phyloP scores from a whole-genome alignment of 441 rosid genomes.

The Omphalea diandra region DNA sequence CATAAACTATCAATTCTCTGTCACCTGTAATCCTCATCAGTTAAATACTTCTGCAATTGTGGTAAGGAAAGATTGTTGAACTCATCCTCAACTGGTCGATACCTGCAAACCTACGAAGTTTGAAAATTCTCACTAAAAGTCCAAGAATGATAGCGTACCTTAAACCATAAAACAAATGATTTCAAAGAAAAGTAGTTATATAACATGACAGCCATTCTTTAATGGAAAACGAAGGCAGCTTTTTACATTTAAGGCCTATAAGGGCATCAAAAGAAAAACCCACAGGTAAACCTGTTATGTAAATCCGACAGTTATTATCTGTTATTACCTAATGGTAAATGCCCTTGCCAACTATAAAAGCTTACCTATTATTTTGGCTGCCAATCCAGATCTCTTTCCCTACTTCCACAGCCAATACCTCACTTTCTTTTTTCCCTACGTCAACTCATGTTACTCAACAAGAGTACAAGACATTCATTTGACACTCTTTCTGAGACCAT shows the following conservation, averaged over 20 bases:
- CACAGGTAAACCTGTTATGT: too few species aligned
- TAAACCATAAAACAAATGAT: background rate
- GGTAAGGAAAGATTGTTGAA: slow-evolving; percentile 59
- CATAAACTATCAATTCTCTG: slow-evolving; percentile 10
- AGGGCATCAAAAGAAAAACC: too few species aligned
- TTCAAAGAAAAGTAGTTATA: background rate
- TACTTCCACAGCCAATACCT: background rate
- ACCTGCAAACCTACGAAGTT: slow-evolving; percentile 76
- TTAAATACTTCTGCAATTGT: slow-evolving; percentile 71
- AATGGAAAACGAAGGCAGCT: background rate
- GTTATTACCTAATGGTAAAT: too few species aligned
- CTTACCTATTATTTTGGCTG: too few species aligned
- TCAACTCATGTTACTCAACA: background rate
- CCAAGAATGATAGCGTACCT: slow-evolving; percentile 2
- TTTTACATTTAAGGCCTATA: background rate
- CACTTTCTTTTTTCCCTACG: background rate
- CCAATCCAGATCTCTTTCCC: background rate
- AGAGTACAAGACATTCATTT: background rate
- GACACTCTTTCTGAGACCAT: background rate
- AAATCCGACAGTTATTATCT: too few species aligned
- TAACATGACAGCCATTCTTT: too few species aligned
- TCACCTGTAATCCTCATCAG: slow-evolving; percentile 85
- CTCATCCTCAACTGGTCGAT: slow-evolving; percentile 73
- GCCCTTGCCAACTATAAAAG: too few species aligned
- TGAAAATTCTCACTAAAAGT: slow-evolving; percentile 12